Conservation (phyloP, 371 early-diverging fungal genomes). For the Gilbertella persicaria region DNA sequence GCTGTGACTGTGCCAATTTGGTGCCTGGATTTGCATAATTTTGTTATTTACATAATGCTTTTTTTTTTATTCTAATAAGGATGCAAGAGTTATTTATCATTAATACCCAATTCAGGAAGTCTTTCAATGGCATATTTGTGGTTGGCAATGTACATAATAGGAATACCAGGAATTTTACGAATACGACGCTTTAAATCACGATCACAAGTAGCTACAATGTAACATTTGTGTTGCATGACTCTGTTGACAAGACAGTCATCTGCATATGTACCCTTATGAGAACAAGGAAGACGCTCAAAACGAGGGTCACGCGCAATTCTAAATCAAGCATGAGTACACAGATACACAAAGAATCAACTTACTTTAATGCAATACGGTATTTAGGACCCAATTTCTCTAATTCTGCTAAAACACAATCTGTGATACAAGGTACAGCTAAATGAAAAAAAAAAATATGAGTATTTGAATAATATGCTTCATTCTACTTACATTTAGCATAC, state of each 20-base stretch:
- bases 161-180: slow-evolving; percentile 98
- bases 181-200: slow-evolving; percentile 97
- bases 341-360: slow-evolving; percentile 16
- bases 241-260: slow-evolving; percentile 99
- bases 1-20: no score
- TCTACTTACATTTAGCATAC: slow-evolving; percentile 85
- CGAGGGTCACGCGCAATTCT: slow-evolving; percentile 95
- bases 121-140: slow-evolving; percentile 96
- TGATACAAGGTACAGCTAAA: slow-evolving; percentile 89
- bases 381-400: slow-evolving; percentile 98
- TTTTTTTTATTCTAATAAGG: background rate
- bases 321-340: background rate
- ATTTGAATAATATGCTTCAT: background rate
- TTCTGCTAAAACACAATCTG: slow-evolving; percentile 99
- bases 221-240: slow-evolving; percentile 96
- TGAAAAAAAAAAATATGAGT: background rate
- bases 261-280: slow-evolving; percentile 99
- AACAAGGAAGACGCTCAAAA: slow-evolving; percentile 95
- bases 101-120: slow-evolving; percentile 81
- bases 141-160: slow-evolving; percentile 97
- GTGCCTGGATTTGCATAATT: no score
- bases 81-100: slow-evolving; percentile 14
- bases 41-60: no score
- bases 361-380: slow-evolving; percentile 94
- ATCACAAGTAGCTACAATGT: slow-evolving; percentile 99